A percentile compares a stretch with the other conserved stretches of the same genome.
Evolutionary conservation across 2,329 filamentous ascomycete species (phyloP).

Genomic region (Diaporthe velutina): DNA sequence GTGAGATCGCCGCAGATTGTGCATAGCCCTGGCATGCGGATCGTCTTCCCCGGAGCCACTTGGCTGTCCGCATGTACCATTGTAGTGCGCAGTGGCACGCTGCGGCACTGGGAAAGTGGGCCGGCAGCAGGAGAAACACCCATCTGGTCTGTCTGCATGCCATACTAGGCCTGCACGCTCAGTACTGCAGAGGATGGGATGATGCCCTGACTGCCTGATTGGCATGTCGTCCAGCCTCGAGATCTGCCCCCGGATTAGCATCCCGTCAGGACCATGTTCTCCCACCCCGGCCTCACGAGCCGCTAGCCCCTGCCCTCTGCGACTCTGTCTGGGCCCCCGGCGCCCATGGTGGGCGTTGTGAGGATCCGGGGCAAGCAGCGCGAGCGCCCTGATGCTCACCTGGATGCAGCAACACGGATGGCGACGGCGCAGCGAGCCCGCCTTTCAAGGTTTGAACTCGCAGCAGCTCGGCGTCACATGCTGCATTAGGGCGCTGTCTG

Average conservation of each 20-base stretch:
- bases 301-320: conserved; percentile 1
- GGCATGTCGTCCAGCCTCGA: conserved; percentile 12
- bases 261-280: neutral
- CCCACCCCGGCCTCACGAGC: neutral
- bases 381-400: conserved; percentile 3
- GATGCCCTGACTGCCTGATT: conserved; percentile 1
- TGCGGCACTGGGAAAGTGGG: conserved; percentile 15
- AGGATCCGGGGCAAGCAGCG: neutral
- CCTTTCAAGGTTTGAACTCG: conserved; percentile 20
- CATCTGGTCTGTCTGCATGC: neutral
- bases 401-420: conserved; percentile 16
- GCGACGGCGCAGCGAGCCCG: conserved; percentile 25
- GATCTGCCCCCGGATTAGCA: neutral
- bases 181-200: conserved; percentile 6
- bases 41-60: conserved; percentile 19
- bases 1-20: conserved; percentile 27
- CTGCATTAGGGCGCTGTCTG: conserved; percentile 18
- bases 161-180: neutral
- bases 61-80: neutral
- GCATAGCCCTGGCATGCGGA: conserved; percentile 31
- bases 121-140: conserved; percentile 12
- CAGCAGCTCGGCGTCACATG: conserved; percentile 25
- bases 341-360: neutral
- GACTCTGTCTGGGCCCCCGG: neutral
- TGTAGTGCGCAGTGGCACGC: conserved; percentile 6